Percentiles rank a stretch among this genome's conserved stretches.
Evolutionary conservation across 495 filamentous ascomycete genomes (phyloP).

Genomic region (Penicillium diatomitis): DNA sequence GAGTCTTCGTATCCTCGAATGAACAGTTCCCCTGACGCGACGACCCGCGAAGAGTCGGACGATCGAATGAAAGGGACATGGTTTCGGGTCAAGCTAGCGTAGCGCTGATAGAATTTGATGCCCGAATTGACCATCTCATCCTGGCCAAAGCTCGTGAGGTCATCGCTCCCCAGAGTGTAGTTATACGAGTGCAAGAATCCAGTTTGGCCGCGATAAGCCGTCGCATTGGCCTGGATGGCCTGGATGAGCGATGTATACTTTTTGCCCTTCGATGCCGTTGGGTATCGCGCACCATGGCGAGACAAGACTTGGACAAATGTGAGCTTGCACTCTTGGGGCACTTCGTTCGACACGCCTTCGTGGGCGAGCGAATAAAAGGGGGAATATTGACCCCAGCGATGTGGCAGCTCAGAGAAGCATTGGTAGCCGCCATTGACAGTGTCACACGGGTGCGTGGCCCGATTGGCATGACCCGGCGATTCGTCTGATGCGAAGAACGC

Average conservation of each 20-base stretch:
- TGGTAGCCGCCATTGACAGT: constrained; percentile 53
- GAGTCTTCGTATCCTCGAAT: constrained; percentile 59
- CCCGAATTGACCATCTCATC: constrained; percentile 69
- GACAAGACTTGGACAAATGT: constrained; percentile 74
- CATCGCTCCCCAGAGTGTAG: constrained; percentile 65
- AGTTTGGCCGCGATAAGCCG: constrained; percentile 45
- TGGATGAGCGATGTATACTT: constrained; percentile 48
- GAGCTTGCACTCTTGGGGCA: constrained; percentile 56
- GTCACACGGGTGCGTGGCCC: constrained; percentile 39
- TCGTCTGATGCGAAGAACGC: too few relatives aligned
- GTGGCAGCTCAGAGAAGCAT: constrained; percentile 50
- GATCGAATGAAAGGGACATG: constrained; percentile 62
- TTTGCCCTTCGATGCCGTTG: constrained; percentile 53
- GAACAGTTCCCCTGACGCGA: constrained; percentile 65
- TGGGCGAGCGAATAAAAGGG: constrained; percentile 60
- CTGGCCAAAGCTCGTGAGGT: constrained; percentile 64
- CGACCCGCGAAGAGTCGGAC: constrained; percentile 60
- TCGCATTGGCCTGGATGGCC: constrained; percentile 50
- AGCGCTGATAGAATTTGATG: constrained; percentile 61
- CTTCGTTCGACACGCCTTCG: constrained; percentile 41
- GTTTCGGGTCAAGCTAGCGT: constrained; percentile 45
- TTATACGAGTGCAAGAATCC: constrained; percentile 59
- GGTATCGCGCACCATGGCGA: constrained; percentile 76
- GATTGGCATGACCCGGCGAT: neutral
- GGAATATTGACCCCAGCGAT: constrained; percentile 80